A percentile compares a stretch with the other conserved stretches of the same genome.
These are phyloP conservation scores for Lotus japonicus DNA, from an alignment of 306 rosid species.

Conservation along the genomic window DNA sequence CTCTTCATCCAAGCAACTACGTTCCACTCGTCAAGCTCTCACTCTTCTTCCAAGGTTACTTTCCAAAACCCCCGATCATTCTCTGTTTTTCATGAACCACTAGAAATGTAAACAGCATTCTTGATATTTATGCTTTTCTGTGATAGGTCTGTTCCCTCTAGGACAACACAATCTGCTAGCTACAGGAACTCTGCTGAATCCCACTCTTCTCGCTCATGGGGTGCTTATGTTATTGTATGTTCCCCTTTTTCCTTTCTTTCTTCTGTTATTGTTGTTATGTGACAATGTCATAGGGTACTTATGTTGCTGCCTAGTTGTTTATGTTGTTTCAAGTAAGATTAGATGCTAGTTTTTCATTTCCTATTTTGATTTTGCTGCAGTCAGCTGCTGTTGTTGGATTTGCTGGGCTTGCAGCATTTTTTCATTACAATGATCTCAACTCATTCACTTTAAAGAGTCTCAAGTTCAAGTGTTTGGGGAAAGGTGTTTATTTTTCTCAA, in stretches of 20 bases:
- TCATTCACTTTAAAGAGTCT: background rate
- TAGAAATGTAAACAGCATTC: background rate
- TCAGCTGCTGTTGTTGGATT: constrained; percentile 59
- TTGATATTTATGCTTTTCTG: background rate
- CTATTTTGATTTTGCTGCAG: constrained; percentile 36
- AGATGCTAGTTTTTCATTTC: background rate
- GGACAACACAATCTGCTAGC: constrained; percentile 35
- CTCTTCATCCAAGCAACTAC: constrained; percentile 37
- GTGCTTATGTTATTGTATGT: constrained; percentile 53
- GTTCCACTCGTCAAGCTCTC: constrained; percentile 27
- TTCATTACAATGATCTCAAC: constrained; percentile 52
- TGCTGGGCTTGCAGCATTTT: constrained; percentile 58
- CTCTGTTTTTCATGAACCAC: background rate
- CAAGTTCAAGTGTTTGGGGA: background rate
- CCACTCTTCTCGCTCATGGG: constrained; percentile 44
- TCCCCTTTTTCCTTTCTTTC: background rate
- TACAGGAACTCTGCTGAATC: constrained; percentile 36
- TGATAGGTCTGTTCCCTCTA: constrained; percentile 49
- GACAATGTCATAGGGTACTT: too few species aligned
- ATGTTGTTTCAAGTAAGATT: background rate
- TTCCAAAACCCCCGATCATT: too few species aligned
- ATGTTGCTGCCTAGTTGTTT: background rate
- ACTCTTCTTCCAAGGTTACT: constrained; percentile 58
- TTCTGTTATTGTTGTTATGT: background rate
- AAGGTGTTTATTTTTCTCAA: background rate